Conservation (phyloP, 768 basidiomycete genomes). For the Leccinum variicolor region DNA sequence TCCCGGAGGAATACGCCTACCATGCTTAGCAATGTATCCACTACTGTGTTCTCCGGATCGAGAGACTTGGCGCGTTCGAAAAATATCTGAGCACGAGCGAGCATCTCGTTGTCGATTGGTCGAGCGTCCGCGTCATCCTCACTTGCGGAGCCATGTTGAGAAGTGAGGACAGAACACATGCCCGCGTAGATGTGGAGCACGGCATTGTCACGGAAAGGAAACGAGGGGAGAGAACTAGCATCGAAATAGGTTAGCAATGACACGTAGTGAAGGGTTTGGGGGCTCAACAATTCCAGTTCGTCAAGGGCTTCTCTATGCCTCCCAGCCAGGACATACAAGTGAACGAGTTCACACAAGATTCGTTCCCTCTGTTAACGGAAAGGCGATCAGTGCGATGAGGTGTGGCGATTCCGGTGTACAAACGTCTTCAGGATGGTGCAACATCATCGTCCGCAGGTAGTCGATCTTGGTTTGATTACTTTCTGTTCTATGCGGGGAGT, state of each 20-base stretch:
- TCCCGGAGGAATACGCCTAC: constrained; percentile 29
- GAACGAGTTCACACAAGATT: constrained; percentile 72
- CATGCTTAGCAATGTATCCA: constrained; percentile 51
- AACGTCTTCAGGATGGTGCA: constrained; percentile 65
- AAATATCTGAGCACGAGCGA: constrained; percentile 49
- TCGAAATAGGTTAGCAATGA: constrained; percentile 2
- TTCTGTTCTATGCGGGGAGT: constrained; percentile 27
- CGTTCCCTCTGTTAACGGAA: constrained; percentile 53
- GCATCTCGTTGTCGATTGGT: constrained; percentile 42
- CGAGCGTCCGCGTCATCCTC: background rate
- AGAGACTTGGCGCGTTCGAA: constrained; percentile 60
- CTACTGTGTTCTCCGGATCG: constrained; percentile 55
- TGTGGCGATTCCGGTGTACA: constrained; percentile 21
- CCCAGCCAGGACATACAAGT: constrained; percentile 57
- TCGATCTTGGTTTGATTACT: constrained; percentile 42
- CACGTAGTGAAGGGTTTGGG: background rate
- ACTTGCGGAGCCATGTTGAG: constrained; percentile 33
- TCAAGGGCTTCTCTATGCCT: constrained; percentile 71
- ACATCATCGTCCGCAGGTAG: constrained; percentile 68
- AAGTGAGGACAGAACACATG: constrained; percentile 62
- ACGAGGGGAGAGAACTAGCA: constrained; percentile 76
- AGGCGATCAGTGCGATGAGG: constrained; percentile 11
- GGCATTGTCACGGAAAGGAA: constrained; percentile 83
- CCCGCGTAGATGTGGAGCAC: constrained; percentile 83
- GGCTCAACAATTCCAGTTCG: constrained; percentile 76